A percentile compares a stretch with the other conserved stretches of the same genome.
Evolutionary conservation across 2,329 filamentous ascomycete genomes (phyloP).

Genomic region (Xenoacremonium recifei): DNA sequence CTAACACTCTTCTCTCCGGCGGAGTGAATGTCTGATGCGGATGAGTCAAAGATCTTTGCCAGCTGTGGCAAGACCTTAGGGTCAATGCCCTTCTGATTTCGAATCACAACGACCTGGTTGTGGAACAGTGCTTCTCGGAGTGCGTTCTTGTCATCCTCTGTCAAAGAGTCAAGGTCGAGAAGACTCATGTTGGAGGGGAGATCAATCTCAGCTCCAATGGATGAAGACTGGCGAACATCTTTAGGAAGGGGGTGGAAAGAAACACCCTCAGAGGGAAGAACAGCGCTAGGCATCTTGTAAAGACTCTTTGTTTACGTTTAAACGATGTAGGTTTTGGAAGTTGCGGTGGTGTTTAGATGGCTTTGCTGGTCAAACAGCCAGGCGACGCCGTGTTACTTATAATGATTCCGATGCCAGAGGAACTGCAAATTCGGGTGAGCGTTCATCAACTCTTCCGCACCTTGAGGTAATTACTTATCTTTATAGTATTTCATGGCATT

Average conservation of each 20-base stretch:
- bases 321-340: no score
- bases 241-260: background rate
- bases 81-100: constrained; percentile 6
- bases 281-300: constrained; percentile 1
- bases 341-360: no score
- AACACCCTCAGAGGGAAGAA: no score
- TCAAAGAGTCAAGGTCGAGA: constrained; percentile 1
- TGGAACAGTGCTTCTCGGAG: constrained; percentile 4
- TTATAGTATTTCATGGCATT: no score
- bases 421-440: no score
- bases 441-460: no score
- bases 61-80: background rate
- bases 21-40: constrained; percentile 6
- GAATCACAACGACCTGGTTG: constrained; percentile 7
- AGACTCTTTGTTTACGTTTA: no score
- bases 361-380: no score
- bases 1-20: constrained; percentile 4
- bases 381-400: no score
- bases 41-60: constrained; percentile 4
- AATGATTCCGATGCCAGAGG: no score
- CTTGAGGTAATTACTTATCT: no score
- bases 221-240: constrained; percentile 2
- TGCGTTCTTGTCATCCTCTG: constrained; percentile 1
- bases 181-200: background rate
- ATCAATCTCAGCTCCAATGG: constrained; percentile 3